These are phyloP conservation scores for Nigrograna mackinnonii DNA, from an alignment of 2,329 filamentous ascomycete genomes.

Conservation along the genomic window DNA sequence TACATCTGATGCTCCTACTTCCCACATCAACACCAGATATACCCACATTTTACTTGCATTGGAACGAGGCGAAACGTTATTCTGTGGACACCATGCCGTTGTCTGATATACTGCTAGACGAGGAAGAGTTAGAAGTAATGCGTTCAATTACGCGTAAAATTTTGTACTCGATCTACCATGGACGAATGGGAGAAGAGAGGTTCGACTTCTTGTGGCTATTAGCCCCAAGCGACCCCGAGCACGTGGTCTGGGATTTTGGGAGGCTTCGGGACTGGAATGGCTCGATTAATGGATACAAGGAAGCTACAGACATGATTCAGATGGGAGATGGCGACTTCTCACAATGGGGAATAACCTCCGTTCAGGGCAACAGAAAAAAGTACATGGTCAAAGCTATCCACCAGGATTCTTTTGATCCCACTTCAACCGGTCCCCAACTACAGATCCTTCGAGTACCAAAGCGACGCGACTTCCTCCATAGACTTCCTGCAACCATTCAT, in stretches of 20 bases:
- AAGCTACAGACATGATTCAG: constrained; percentile 17
- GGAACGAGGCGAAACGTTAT: constrained; percentile 32
- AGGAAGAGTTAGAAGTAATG: constrained; percentile 20
- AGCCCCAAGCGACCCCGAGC: constrained; percentile 20
- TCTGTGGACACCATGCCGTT: constrained; percentile 17
- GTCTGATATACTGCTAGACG: constrained; percentile 7
- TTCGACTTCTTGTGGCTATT: constrained; percentile 35
- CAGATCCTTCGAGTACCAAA: constrained; percentile 50
- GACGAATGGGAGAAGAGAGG: constrained; percentile 21
- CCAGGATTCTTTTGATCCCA: constrained; percentile 1
- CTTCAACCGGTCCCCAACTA: constrained; percentile 8
- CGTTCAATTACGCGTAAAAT: constrained; percentile 28
- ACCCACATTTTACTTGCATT: constrained; percentile 26
- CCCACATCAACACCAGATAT: constrained; percentile 21
- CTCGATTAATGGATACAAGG: constrained; percentile 11
- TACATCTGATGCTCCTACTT: constrained; percentile 24
- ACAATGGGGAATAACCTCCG: constrained; percentile 27
- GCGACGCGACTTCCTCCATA: constrained; percentile 64
- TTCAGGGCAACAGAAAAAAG: constrained; percentile 21
- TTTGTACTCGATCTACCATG: constrained; percentile 21
- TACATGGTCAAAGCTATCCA: constrained; percentile 19
- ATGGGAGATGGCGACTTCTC: constrained; percentile 4
- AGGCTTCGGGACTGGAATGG: constrained; percentile 19
- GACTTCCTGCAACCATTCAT: constrained; percentile 8
- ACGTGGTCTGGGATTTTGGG: constrained; percentile 5